Conservation (phyloP, 1,284 basidiomycete species). For the Cutaneotrichosporon arboriforme region DNA sequence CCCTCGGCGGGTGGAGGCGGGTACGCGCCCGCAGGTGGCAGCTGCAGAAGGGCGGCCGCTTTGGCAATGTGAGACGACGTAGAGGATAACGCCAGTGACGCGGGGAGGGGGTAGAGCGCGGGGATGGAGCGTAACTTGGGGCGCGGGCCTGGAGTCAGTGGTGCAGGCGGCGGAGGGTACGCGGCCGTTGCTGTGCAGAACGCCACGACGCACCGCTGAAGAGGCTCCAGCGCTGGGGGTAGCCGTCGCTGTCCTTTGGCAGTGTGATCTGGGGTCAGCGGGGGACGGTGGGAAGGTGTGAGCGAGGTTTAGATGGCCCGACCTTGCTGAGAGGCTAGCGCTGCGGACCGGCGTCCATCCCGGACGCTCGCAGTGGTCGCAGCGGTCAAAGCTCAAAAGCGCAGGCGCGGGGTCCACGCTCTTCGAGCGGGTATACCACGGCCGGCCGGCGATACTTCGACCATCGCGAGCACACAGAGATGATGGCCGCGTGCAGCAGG, state of each 20-base stretch:
- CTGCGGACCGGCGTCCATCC: too few relatives aligned
- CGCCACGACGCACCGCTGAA: conserved; percentile 27
- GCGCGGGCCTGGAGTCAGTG: conserved; percentile 6
- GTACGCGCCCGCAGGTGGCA: conserved; percentile 20
- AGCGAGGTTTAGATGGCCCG: too few relatives aligned
- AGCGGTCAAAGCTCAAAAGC: too few relatives aligned
- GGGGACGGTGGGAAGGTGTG: background rate
- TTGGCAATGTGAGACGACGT: conserved; percentile 13
- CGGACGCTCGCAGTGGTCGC: too few relatives aligned
- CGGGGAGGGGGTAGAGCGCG: conserved; percentile 32
- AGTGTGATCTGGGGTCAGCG: conserved; percentile 27
- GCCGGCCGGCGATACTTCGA: too few relatives aligned
- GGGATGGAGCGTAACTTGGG: conserved; percentile 30
- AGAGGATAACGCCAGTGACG: conserved; percentile 10
- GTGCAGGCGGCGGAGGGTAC: too few relatives aligned
- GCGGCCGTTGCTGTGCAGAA: background rate
- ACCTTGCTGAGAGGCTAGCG: too few relatives aligned
- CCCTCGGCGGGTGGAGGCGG: conserved; percentile 16
- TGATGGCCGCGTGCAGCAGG: too few relatives aligned
- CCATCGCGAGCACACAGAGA: too few relatives aligned
- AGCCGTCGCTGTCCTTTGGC: conserved; percentile 22
- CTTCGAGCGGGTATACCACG: too few relatives aligned
- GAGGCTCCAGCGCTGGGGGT: conserved; percentile 25
- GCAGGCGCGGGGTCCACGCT: too few relatives aligned
- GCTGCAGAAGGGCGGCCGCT: conserved; percentile 25